Evolutionary conservation across 371 early-diverging fungal species (phyloP).

Genomic region (Vairimorpha ceranae): DNA sequence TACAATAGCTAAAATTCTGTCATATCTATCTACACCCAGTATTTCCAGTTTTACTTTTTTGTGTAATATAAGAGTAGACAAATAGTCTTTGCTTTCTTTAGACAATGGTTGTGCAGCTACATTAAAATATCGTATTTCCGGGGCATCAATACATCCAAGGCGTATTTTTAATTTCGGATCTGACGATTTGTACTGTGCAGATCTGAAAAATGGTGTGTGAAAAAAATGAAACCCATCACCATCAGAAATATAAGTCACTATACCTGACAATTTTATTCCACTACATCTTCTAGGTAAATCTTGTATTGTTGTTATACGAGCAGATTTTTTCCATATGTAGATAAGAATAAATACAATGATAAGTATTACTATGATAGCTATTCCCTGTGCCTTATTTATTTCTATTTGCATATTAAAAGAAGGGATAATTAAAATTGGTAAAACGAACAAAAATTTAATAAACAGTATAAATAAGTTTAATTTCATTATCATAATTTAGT

Average conservation of each 20-base stretch:
- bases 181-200: conserved; percentile 15
- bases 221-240: conserved; percentile 49
- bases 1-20: conserved; percentile 68
- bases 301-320: neutral
- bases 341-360: no score
- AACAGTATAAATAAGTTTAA: no score
- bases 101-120: conserved; percentile 69
- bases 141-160: conserved; percentile 72
- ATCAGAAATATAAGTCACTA: conserved; percentile 43
- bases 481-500: no score
- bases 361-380: no score
- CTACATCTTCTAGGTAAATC: conserved; percentile 19
- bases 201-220: conserved; percentile 33
- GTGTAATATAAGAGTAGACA: conserved; percentile 60
- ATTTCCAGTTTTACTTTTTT: conserved; percentile 65
- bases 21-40: conserved; percentile 67
- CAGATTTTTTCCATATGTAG: no score
- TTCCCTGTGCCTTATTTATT: no score
- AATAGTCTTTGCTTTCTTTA: conserved; percentile 66
- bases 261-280: conserved; percentile 25
- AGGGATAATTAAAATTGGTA: no score
- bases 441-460: no score
- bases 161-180: conserved; percentile 67
- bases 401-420: no score
- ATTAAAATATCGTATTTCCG: conserved; percentile 70